These are phyloP conservation scores for Colletotrichum somersetense DNA, from an alignment of 2,329 filamentous ascomycete genomes.

Conservation along the genomic window DNA sequence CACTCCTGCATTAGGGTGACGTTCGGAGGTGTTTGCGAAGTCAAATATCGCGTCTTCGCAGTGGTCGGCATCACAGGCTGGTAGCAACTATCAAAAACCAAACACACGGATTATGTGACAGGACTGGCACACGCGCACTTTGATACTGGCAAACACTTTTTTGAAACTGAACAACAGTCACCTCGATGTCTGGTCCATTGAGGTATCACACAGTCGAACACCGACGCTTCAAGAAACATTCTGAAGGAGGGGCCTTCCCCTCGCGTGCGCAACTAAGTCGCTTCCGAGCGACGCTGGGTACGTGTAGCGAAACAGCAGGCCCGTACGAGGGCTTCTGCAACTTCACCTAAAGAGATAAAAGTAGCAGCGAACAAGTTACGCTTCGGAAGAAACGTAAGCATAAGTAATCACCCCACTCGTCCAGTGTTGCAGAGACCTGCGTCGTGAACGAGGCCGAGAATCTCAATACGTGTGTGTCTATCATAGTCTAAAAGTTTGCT, in stretches of 20 bases:
- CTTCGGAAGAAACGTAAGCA: background rate
- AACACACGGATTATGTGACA: background rate
- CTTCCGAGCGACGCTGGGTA: background rate
- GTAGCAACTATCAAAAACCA: background rate
- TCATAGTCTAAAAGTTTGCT: background rate
- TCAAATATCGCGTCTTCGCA: background rate
- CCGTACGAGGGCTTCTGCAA: background rate
- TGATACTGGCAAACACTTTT: background rate
- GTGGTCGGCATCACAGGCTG: background rate
- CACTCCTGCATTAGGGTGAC: background rate
- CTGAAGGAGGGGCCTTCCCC: background rate
- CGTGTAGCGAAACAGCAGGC: background rate
- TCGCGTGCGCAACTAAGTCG: background rate
- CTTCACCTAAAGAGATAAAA: background rate
- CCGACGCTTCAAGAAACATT: background rate
- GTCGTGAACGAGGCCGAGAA: background rate
- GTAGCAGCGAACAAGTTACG: background rate
- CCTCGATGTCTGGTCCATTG: background rate
- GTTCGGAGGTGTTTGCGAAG: background rate
- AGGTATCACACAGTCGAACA: background rate
- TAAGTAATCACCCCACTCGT: background rate
- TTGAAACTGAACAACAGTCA: background rate
- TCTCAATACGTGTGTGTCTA: background rate
- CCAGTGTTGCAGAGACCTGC: background rate
- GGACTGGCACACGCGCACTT: background rate